Evolutionary conservation across 371 early-diverging fungal species (phyloP), one percentile per base, ranked within the genome.

Genomic region (Circinella umbellata): DNA sequence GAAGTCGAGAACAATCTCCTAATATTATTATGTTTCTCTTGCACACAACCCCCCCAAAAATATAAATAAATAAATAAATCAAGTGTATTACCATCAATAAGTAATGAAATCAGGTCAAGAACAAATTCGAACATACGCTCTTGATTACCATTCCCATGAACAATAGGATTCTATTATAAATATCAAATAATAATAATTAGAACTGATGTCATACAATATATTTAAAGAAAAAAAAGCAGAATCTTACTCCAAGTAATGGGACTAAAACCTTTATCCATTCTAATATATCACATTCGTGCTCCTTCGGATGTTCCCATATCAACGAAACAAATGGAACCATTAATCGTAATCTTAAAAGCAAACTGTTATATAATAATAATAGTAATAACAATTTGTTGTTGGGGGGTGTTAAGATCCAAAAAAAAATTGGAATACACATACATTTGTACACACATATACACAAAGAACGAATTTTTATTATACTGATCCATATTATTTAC

Each of bases 141-240:
- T 61, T 89, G 86, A n/a, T 84, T 83, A 27, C 89, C 87, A 67
- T 87, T 86, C 8, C 89, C 89, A 69, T 89, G 89, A 18, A 89
- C 73, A 61, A 89, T 73, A 1, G 89, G 85, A 15, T 81, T 86
- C 75, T 87, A 71, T 34, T 34, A 27, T 27, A 18, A 13, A 68
- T 65, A 39, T 49, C 11, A 3, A 42, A 9, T 9, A 42, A 42
- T 42, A 42, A 11, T 42, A 42, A 42, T 42, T 9, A 42, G 6
- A 42, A 42, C 11, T 42, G 42, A 42, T 42, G 11, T 42, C 11
- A 42, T 42, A 11, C 9, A 42, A 42, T 11, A 6, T 11, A 42
- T 9, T 42, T 42, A 6, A 10, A 10, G 39, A 10, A 11, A 42
- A 11, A 42, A 42, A 42, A 42, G 11, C 6, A 42, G 11, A 42